Evolutionary conservation across 2,329 filamentous ascomycete genomes (phyloP).

Genomic region (Dothistroma septosporum): DNA sequence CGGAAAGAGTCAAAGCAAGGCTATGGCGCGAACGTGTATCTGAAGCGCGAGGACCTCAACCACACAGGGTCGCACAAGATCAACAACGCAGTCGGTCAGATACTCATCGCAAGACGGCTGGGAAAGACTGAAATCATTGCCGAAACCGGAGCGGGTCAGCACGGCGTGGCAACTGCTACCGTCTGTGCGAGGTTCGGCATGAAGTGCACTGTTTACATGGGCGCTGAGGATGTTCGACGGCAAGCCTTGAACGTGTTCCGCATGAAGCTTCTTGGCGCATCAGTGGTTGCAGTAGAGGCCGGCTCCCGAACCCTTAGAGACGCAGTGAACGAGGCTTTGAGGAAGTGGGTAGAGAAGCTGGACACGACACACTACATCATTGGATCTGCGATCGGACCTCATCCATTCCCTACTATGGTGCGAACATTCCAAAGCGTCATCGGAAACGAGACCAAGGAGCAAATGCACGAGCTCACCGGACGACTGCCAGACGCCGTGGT

Average conservation of each 20-base stretch:
- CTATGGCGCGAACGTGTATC: slow-evolving; percentile 91
- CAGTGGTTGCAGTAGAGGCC: slow-evolving; percentile 87
- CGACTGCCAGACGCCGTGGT: slow-evolving; percentile 95
- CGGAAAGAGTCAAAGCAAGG: slow-evolving; percentile 43
- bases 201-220: slow-evolving; percentile 98
- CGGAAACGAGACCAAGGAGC: slow-evolving; percentile 86
- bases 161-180: slow-evolving; percentile 95
- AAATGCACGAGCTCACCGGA: slow-evolving; percentile 78
- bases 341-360: slow-evolving; percentile 88
- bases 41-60: slow-evolving; percentile 96
- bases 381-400: slow-evolving; percentile 92
- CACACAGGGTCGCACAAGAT: slow-evolving; percentile 99
- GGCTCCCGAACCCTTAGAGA: slow-evolving; percentile 64
- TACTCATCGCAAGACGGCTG: slow-evolving; percentile 76
- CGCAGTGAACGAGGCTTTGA: slow-evolving; percentile 89
- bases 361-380: slow-evolving; percentile 98
- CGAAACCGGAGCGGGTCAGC: slow-evolving; percentile 94
- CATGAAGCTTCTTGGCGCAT: slow-evolving; percentile 91
- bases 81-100: slow-evolving; percentile 94
- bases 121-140: slow-evolving; percentile 98
- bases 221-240: slow-evolving; percentile 90
- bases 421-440: slow-evolving; percentile 97
- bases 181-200: slow-evolving; percentile 98
- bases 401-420: slow-evolving; percentile 96
- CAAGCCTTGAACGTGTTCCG: slow-evolving; percentile 98